Conservation (phyloP, 208 protist genomes). For the Trypanosoma mega region DNA sequence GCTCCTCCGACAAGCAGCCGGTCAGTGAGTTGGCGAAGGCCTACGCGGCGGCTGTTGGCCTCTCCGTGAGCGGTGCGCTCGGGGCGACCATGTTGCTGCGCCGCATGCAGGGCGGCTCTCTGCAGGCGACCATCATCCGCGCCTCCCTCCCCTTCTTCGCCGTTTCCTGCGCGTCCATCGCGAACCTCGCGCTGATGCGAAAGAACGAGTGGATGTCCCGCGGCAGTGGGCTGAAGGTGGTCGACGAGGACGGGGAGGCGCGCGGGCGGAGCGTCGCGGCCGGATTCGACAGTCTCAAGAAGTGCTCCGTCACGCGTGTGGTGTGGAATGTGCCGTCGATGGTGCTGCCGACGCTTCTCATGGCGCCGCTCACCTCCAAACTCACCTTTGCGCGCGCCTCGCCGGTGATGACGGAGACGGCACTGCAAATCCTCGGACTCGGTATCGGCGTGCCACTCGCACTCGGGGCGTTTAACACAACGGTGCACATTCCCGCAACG, state of each 20-base stretch:
- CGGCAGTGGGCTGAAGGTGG: conserved; percentile 72
- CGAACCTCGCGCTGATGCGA: conserved; percentile 89
- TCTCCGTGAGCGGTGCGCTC: conserved; percentile 61
- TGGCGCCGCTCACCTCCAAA: conserved; percentile 56
- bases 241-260: conserved; percentile 79
- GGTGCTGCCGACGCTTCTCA: conserved; percentile 85
- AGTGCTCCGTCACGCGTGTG: conserved; percentile 76
- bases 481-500: conserved; percentile 47
- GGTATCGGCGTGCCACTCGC: conserved; percentile 69
- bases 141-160: conserved; percentile 85
- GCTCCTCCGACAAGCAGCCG: conserved; percentile 88
- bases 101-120: conserved; percentile 43
- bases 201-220: conserved; percentile 87
- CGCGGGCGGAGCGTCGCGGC: conserved; percentile 74
- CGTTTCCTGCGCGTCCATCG: conserved; percentile 72
- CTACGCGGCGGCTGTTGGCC: conserved; percentile 73
- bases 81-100: conserved; percentile 67
- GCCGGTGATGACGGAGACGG: conserved; percentile 43
- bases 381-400: conserved; percentile 27
- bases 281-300: conserved; percentile 71
- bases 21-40: conserved; percentile 74
- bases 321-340: conserved; percentile 86
- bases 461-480: conserved; percentile 63
- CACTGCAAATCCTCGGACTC: conserved; percentile 70
- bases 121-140: conserved; percentile 64